A percentile compares a stretch with the other conserved stretches of the same genome.
Conservation (phyloP, 805 yeast species). For the Zygotorulaspora danielsina region DNA sequence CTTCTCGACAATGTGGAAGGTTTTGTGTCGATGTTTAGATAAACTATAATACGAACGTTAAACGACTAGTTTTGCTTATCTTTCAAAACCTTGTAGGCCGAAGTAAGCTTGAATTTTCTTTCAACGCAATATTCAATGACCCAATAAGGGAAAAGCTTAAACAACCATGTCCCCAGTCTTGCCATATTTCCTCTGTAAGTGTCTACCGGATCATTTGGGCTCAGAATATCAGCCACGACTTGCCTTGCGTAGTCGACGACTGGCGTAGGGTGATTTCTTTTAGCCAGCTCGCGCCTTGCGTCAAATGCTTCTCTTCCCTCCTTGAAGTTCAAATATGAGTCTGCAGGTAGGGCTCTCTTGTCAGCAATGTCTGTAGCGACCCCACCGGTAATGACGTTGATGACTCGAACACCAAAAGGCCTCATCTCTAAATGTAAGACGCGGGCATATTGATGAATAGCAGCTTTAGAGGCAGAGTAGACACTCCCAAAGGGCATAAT, state of each 20-base stretch:
- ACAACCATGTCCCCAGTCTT: constrained; percentile 34
- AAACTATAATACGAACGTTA: too few species aligned
- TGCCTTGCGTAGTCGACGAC: constrained; percentile 54
- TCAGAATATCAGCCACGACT: constrained; percentile 49
- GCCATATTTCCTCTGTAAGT: constrained; percentile 55
- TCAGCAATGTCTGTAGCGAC: constrained; percentile 70
- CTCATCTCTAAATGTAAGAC: constrained; percentile 61
- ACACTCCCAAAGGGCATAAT: constrained; percentile 69
- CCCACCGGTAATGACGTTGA: constrained; percentile 71
- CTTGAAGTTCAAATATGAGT: constrained; percentile 49
- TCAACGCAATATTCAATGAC: constrained; percentile 41
- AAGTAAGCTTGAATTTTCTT: constrained; percentile 40
- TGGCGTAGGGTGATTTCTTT: constrained; percentile 52
- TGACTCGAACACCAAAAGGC: constrained; percentile 67
- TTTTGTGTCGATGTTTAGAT: too few species aligned
- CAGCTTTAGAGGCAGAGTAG: constrained; percentile 69
- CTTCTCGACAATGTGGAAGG: too few species aligned
- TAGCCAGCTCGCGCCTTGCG: constrained; percentile 56
- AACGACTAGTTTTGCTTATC: constrained; percentile 16
- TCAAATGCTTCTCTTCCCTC: constrained; percentile 49
- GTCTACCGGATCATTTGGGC: constrained; percentile 42
- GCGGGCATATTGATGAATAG: constrained; percentile 67
- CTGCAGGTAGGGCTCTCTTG: constrained; percentile 52
- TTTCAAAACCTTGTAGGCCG: constrained; percentile 33
- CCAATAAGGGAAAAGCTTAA: constrained; percentile 44